Evolutionary conservation across 2,329 filamentous ascomycete species (phyloP).

Genomic region (Xylaria hypoxylon): DNA sequence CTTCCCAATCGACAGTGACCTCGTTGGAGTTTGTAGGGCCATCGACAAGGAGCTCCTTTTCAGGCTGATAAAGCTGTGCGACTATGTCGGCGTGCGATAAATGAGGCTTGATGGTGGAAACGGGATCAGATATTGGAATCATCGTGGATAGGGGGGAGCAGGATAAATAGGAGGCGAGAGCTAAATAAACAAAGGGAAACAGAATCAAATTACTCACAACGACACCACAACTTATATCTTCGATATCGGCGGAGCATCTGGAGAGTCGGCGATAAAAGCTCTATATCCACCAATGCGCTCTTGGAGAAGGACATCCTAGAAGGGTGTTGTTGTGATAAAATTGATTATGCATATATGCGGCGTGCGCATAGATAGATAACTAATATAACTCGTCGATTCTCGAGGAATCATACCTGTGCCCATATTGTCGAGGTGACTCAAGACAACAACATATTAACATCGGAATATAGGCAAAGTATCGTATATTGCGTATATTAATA

Average conservation of each 20-base stretch:
- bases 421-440: not conserved
- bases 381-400: not conserved
- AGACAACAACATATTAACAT: not conserved
- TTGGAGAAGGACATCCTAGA: not conserved
- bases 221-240: conserved; percentile 5
- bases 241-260: not conserved
- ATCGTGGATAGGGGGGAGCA: conserved; percentile 12
- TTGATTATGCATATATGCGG: conserved; percentile 15
- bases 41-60: conserved; percentile 26
- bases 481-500: no score
- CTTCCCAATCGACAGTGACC: conserved; percentile 36
- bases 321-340: not conserved
- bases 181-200: not conserved
- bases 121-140: conserved; percentile 13
- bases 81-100: not conserved
- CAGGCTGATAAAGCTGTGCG: conserved; percentile 6
- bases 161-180: not conserved
- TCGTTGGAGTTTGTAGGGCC: conserved; percentile 10
- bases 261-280: conserved; percentile 26
- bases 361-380: not conserved
- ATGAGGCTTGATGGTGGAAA: not conserved
- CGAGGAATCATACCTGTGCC: no score
- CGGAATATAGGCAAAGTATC: no score
- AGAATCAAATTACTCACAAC: not conserved
- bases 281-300: conserved; percentile 29